Base-by-base conservation (phyloP, 768 basidiomycete species). In the Galerina marginata region DNA sequence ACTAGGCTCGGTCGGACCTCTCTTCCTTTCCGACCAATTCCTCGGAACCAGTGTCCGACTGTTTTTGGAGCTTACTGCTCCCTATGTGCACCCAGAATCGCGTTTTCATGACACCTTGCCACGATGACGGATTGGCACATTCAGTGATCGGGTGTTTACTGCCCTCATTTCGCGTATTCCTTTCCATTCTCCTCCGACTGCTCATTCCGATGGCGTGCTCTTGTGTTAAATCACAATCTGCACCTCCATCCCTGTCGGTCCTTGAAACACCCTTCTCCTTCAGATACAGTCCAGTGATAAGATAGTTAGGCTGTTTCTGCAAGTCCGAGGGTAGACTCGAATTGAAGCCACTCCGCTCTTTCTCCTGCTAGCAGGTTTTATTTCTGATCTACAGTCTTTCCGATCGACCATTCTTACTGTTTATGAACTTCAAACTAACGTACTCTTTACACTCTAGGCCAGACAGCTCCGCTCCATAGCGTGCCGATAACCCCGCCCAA, bases 401-500 rank as follows among this genome's bases (percentile, higher is more conserved):
- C 20, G 20, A 20, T 20, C 20, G 20, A 20, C 20, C 20, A 20
- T 20, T 20, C 20, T 20, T 20, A 36, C 23, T 42, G 47, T 46
- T 44, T 47, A 36, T 43, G 29, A 3, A 44, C 33, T n/a, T 20
- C 59, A 37, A 48, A 58, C 61, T 63, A 50, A 48, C 39, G 48
- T 43, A 42, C 47, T 53, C 29, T 15, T 37, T 58, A n/a, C 25
- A 20, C 71, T 64, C 70, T 60, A 79, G 75, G 79, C 57, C 75
- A 77, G 44, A 66, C 71, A 20, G 69, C 74, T 14, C 68, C 73
- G 14, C 67, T 75, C 25, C 69, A 72, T n/a, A 70, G 69, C 42
- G 29, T 50, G 6, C 54, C 59, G 39, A n/a, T 48, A 38, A 73
- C 81, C 79, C 83, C 40, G 40, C 83, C 84, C n/a, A 72, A 76